These are phyloP conservation scores for Diaporthe velutina DNA, from an alignment of 2,329 filamentous ascomycete genomes.

Conservation along the genomic window DNA sequence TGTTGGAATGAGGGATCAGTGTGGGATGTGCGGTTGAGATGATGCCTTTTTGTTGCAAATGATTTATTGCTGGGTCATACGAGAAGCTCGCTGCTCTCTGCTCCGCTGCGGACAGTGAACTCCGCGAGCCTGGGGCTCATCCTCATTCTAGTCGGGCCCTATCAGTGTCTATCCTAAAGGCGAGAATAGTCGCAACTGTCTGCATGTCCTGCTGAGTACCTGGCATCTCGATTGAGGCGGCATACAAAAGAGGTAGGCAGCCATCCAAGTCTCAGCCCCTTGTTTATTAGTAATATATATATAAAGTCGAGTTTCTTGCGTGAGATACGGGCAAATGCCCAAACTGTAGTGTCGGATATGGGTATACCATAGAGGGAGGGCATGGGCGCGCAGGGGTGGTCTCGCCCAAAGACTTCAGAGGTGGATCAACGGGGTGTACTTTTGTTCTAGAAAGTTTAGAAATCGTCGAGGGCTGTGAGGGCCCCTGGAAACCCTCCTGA, in stretches of 20 bases:
- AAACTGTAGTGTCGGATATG: not conserved
- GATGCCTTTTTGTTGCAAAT: not conserved
- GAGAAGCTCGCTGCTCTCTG: not conserved
- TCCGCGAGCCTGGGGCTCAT: not conserved
- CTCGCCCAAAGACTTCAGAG: not conserved
- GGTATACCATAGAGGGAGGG: not conserved
- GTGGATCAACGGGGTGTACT: not conserved
- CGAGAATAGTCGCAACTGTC: not conserved
- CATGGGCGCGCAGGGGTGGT: not conserved
- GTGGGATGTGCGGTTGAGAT: conserved; percentile 2
- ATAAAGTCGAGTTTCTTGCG: not conserved
- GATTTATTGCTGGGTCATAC: not conserved
- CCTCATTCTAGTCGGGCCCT: not conserved
- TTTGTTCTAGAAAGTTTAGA: conserved; percentile 34
- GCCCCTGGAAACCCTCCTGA: conserved; percentile 16
- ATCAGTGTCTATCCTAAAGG: not conserved
- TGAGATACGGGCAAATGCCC: not conserved
- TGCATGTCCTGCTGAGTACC: not conserved
- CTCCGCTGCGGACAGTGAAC: not conserved
- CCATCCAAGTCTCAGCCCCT: not conserved
- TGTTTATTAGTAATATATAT: not conserved
- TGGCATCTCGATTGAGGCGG: not conserved
- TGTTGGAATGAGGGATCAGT: not conserved
- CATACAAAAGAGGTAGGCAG: not conserved
- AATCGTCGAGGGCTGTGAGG: conserved; percentile 12